Conservation (phyloP, 2,329 filamentous ascomycete genomes). For the Curvularia spicifera region DNA sequence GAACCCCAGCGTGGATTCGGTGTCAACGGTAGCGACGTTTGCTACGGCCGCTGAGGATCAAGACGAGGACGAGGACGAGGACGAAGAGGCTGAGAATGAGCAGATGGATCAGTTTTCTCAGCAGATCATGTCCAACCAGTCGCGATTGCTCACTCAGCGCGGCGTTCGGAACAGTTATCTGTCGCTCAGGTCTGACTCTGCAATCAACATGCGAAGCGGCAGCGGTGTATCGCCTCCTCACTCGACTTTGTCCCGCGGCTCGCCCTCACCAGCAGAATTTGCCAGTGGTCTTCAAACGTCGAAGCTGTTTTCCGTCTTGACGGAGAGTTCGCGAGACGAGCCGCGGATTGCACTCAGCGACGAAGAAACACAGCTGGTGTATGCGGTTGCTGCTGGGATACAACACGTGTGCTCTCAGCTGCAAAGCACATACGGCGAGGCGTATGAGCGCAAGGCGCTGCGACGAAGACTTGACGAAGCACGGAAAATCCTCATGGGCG, state of each 20-base stretch:
- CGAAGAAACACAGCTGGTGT: slow-evolving; percentile 62
- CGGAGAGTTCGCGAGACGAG: slow-evolving; percentile 44
- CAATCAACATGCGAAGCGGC: slow-evolving; percentile 40
- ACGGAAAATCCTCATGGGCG: slow-evolving; percentile 73
- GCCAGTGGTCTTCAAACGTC: slow-evolving; percentile 47
- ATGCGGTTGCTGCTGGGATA: slow-evolving; percentile 59
- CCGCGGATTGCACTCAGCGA: slow-evolving; percentile 54
- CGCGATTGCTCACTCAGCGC: slow-evolving; percentile 23
- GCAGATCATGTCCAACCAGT: slow-evolving; percentile 38
- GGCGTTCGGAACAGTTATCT: slow-evolving; percentile 23
- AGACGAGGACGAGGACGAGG: slow-evolving; percentile 47
- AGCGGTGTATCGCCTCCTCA: slow-evolving; percentile 36
- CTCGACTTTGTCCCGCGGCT: slow-evolving; percentile 37
- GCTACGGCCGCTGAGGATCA: slow-evolving; percentile 66
- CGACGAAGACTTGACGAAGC: slow-evolving; percentile 77
- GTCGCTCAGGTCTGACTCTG: slow-evolving; percentile 43
- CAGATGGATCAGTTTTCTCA: slow-evolving; percentile 50
- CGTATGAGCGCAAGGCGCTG: slow-evolving; percentile 67
- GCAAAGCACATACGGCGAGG: slow-evolving; percentile 56
- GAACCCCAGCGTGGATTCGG: slow-evolving; percentile 63
- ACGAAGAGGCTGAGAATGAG: slow-evolving; percentile 51
- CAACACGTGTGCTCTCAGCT: slow-evolving; percentile 60
- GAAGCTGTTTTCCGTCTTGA: slow-evolving; percentile 52
- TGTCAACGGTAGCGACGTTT: slow-evolving; percentile 67
- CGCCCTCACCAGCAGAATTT: slow-evolving; percentile 41